Percentiles rank a stretch among this genome's conserved stretches.
phyloP scores from a whole-genome alignment of 192 early-diverging fungal genomes.

The Chytriomyces confervae region DNA sequence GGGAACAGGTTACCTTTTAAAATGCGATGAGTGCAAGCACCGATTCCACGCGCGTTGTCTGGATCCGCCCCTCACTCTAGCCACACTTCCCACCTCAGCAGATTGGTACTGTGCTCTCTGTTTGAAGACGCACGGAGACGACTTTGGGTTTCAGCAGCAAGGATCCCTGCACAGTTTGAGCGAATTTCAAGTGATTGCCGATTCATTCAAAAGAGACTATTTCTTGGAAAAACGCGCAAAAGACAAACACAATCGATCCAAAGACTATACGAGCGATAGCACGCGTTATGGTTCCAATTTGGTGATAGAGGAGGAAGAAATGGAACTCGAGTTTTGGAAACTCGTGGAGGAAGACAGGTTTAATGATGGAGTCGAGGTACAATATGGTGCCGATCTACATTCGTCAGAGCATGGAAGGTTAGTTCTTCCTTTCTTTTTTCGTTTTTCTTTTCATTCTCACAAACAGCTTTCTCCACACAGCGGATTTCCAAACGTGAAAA shows the following conservation, averaged over 20 bases:
- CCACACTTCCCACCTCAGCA: slow-evolving; percentile 44
- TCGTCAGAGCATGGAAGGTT: slow-evolving; percentile 87
- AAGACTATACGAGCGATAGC: no score
- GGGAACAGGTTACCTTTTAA: slow-evolving; percentile 69
- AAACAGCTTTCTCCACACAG: slow-evolving; percentile 42
- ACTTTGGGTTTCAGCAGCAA: slow-evolving; percentile 95
- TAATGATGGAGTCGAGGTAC: slow-evolving; percentile 87
- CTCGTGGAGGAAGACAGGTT: slow-evolving; percentile 70
- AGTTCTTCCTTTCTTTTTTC: slow-evolving; percentile 17
- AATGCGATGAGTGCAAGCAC: slow-evolving; percentile 88
- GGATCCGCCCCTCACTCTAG: slow-evolving; percentile 62
- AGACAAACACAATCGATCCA: slow-evolving; percentile 21
- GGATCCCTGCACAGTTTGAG: slow-evolving; percentile 72
- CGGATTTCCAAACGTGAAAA: slow-evolving; percentile 80
- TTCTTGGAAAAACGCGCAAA: slow-evolving; percentile 56
- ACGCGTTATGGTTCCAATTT: neutral
- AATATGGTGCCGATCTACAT: slow-evolving; percentile 96
- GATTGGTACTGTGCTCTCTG: slow-evolving; percentile 93
- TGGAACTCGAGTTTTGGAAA: slow-evolving; percentile 94
- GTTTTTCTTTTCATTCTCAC: neutral
- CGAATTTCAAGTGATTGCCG: slow-evolving; percentile 78
- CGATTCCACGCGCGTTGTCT: slow-evolving; percentile 86
- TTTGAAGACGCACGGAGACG: slow-evolving; percentile 73
- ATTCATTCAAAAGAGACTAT: slow-evolving; percentile 81
- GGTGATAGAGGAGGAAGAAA: slow-evolving; percentile 73